Base-by-base conservation (phyloP, 768 basidiomycete species). In the Tephrocybe sp. region DNA sequence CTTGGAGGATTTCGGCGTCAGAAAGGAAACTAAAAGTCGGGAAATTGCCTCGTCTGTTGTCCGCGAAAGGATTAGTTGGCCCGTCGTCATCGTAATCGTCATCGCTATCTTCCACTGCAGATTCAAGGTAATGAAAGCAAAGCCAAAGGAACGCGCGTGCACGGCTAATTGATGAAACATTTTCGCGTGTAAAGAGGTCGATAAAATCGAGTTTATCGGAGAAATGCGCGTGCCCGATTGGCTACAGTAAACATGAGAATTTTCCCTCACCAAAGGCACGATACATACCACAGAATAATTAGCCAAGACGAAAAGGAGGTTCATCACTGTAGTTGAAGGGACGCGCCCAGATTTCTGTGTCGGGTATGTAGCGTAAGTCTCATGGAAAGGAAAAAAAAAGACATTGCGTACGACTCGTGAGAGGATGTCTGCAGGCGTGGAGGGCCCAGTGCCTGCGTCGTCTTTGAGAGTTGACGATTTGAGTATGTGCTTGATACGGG, bases 81-180 rank as follows among this genome's bases (percentile, higher is more conserved):
- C 63, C 60, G 20, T 69, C 68, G 30, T 65, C 65, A 57, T 76
- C 72, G 42, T 76, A 69, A 55, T 77, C 69, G 34, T 76, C 72
- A 33, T 69, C 70, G 32, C 48, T 56, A 24, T 66, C 59, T 25
- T 53, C 56, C 4, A 66, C 59, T 9, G 68, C 63, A 12, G 68
- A 67, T 63, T 90, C 88, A 54, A 89, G 76, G 63, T 90, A 89
- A 62, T 87, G 83, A 69, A 82, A 93, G 62, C 93, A 78, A 49
- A 94, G 76, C 87, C 89, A 93, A 24, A 96, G 79, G 66, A 96
- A 93, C 2, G 86, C 88, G 38, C 72, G 77, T 6, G 89, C 90
- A 38, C 93, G 86, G 45, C 85, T 83, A 5, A 69, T 64, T 1
- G 92, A 92, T 7, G 90, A 84, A 38, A 91, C 75, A 58, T 88